These are phyloP conservation scores for Trichophaea hybrida DNA, from an alignment of 2,329 filamentous ascomycete genomes.

Conservation along the genomic window DNA sequence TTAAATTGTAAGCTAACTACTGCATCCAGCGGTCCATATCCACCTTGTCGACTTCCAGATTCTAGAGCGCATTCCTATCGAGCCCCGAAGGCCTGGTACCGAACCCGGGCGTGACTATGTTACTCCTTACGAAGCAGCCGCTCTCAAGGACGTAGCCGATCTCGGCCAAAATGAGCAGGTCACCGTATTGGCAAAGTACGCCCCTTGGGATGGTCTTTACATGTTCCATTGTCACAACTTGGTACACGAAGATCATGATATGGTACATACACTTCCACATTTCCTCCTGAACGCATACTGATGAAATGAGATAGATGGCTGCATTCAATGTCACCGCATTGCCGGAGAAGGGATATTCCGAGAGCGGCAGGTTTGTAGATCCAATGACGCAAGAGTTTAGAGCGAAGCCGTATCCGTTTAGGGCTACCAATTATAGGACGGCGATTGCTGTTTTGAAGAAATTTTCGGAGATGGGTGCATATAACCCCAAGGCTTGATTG, in stretches of 20 bases:
- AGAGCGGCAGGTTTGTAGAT: constrained; percentile 20
- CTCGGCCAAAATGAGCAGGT: constrained; percentile 39
- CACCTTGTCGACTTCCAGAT: constrained; percentile 47
- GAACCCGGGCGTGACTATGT: constrained; percentile 32
- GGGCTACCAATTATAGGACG: neutral
- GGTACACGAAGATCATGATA: constrained; percentile 36
- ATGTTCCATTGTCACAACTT: constrained; percentile 40
- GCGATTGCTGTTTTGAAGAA: neutral
- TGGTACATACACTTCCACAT: constrained; percentile 24
- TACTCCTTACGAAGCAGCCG: constrained; percentile 40
- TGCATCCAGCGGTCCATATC: constrained; percentile 35
- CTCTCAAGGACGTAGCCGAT: constrained; percentile 46
- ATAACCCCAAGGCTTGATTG: neutral
- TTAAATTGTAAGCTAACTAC: neutral
- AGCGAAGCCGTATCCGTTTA: constrained; percentile 26
- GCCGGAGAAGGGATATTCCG: constrained; percentile 31
- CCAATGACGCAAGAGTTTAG: constrained; percentile 29
- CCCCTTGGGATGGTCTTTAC: constrained; percentile 39
- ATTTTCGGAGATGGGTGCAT: neutral
- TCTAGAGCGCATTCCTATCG: constrained; percentile 34
- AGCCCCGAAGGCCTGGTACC: neutral
- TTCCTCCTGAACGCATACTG: neutral
- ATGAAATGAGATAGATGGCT: constrained; percentile 29
- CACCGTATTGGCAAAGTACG: constrained; percentile 39
- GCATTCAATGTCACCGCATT: constrained; percentile 35